Base-by-base conservation (phyloP, 306 rosid species). In the Cucurbita moschata region DNA sequence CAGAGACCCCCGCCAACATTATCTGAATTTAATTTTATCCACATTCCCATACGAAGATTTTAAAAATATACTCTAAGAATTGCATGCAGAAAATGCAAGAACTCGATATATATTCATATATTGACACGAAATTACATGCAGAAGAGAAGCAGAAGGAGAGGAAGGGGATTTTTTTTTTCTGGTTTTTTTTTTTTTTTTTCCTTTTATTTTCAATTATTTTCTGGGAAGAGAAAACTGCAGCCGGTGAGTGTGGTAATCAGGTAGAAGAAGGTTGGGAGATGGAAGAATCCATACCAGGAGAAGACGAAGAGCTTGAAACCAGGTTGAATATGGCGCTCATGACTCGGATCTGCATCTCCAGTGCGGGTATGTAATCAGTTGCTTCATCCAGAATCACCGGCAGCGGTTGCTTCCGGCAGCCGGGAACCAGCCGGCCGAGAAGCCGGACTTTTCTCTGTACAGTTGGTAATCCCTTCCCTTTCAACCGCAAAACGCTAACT, bases 311-410 rank as follows among this genome's bases (percentile, higher is more conserved):
- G 51, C 80, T 86, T 4, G 88, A 73, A 61, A 92, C 83, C 39
- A 86, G 80, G 30, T 91, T 82, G 44, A 87, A 78, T 35, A 94
- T 85, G 23, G 88, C 86, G 12, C 77, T 71, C 98, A 93, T 88
- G 83, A 90, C 96, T 38, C 92, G 86, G 77, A 94, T 85, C 81
- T 94, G 99, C 99, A 94, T 94, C 89, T 91, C 88, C 78, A 90
- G 87, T 1, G 99, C 99, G 1, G 94, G 81, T 8, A 94, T 91
- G 40, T 94, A 94, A 81, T 94, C 97, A 1, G 85, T 84, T 0
- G 88, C 88, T 77, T 94, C 99, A 30, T 89, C 96, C 3, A 94
- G 83, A 78, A 94, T 84, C 57, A 94, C 97, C 79, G 97, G 97
- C 53, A 91, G 64, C 23, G 96, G 81, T 52, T 94, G 83, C 55